Evolutionary conservation across 805 yeast species (phyloP), one percentile per base, ranked within the genome.

Genomic region (Sugiyamaella mastotermitis): DNA sequence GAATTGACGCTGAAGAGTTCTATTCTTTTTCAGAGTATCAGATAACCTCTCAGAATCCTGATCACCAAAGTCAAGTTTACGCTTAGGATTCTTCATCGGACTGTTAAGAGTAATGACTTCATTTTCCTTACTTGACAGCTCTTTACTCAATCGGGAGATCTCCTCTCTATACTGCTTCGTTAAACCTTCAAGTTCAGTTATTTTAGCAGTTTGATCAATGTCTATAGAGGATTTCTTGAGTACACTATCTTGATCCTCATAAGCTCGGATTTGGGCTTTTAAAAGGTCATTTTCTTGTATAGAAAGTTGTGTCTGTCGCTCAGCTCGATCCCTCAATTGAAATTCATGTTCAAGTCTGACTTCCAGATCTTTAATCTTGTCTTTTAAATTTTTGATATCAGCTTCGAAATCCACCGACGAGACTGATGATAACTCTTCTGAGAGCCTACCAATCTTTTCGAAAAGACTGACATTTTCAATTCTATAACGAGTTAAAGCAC

Each of bases 281-380:
- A 82, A 58, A 41, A 77, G 67, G 38, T 68, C 73, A 20, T 78
- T 69, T 51, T 82, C 88, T 44, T 73, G 75, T 17, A 62, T 50
- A n/a, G 78, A 71, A 30, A 80, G 59, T 2, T 62, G 51, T 36
- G 67, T 67, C 41, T 77, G 79, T 37, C 72, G 69, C 34, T 74
- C 74, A 4, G 73, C 53, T 39, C 78, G 42, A 2, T 42, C 48
- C 38, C 22, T 54, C 29, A 14, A 47, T 33, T 48, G 63, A 56
- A 49, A 69, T 50, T 61, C 76, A 39, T 50, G 71, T 51, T 55
- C 62, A 16, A 55, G 66, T 53, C 37, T 63, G 46, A 50, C 65
- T 62, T 49, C 41, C 48, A 50, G 13, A 26, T 42, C 34, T 15
- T 57, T 37, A 51, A 68, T 26, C 52, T 41, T 23, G 35, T 41